Conservation (phyloP, 305 asterid species). For the Euphrasia arctica region DNA sequence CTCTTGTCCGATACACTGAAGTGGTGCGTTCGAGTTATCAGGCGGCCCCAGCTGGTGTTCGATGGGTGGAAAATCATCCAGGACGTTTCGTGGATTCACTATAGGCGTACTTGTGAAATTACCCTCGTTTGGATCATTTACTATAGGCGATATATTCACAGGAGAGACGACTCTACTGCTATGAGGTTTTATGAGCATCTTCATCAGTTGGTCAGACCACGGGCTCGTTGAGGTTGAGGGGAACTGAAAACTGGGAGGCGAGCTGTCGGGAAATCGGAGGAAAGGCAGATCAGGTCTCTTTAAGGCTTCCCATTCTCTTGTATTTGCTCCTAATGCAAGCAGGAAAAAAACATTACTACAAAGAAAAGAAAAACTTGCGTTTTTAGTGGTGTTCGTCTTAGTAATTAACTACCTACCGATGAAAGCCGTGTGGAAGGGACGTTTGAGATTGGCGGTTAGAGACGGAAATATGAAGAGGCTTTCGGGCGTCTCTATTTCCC, state of each 20-base stretch:
- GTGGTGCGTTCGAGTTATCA: conserved; percentile 33
- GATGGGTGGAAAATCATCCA: conserved; percentile 26
- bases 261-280: conserved; percentile 49
- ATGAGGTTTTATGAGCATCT: conserved; percentile 53
- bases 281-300: conserved; percentile 50
- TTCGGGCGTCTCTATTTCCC: conserved; percentile 93
- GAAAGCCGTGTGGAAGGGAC: conserved; percentile 70
- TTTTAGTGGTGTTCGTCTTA: no score
- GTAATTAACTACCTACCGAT: conserved; percentile 34
- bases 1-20: no score
- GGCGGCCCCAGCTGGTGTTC: conserved; percentile 34
- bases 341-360: neutral
- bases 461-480: conserved; percentile 87
- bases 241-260: conserved; percentile 37
- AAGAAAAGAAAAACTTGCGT: no score
- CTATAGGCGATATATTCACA: conserved; percentile 29
- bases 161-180: neutral
- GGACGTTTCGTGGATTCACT: conserved; percentile 16
- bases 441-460: conserved; percentile 61
- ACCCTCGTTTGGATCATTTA: conserved; percentile 21
- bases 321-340: conserved; percentile 48
- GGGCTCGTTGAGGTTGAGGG: conserved; percentile 39
- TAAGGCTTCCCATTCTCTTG: conserved; percentile 62
- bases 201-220: conserved; percentile 73
- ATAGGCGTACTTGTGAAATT: conserved; percentile 26